Evolutionary conservation across 345 rosid species (phyloP), one percentile per base, ranked within the genome.

Genomic region (Aquilaria yunnanensis): DNA sequence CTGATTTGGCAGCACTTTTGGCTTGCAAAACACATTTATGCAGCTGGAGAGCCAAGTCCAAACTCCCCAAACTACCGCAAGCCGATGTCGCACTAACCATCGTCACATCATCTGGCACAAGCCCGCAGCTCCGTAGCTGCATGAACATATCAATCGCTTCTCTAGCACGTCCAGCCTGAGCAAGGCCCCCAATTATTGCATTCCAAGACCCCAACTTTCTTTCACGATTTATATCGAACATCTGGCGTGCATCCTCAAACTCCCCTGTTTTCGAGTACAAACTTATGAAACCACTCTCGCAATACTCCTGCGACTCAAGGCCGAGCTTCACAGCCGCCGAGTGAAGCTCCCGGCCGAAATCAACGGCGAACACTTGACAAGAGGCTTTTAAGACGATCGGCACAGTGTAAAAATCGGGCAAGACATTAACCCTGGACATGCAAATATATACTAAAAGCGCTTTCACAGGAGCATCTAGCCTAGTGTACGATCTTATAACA

Each of bases 201-300:
- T 92, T 92, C 98, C 96, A 92, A 59, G 96, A 89, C 14, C 98
- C 96, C 60, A 92, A 51, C 69, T 81, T 87, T 69, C 93, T 81
- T 0, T 78, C 74, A 23, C 74, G 78, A 76, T 85, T 92, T 85
- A 77, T 85, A 31, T 83, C 98, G 49, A 92, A 90, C 85, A 79
- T 31, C 13, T 81, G 84, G 31, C 73, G 73, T 10, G 90, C 97
- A 51, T 68, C 47, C 9, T 53, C 59, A 7, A 86, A 67, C 6
- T 81, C 84, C 13, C 94, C 94, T 0, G 73, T 71, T 41, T 86
- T 92, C 0, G 72, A 37, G 10, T 92, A 90, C 57, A 90, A 32
- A 0, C 70, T 68, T 0, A 92, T 79, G 12, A 92, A 80, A 57
- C 94, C 97, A 63, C 88, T 92, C 78, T 92, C 94, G 10, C 96